Conservation (phyloP, 1,284 basidiomycete species). For the Coniophora puteana region DNA sequence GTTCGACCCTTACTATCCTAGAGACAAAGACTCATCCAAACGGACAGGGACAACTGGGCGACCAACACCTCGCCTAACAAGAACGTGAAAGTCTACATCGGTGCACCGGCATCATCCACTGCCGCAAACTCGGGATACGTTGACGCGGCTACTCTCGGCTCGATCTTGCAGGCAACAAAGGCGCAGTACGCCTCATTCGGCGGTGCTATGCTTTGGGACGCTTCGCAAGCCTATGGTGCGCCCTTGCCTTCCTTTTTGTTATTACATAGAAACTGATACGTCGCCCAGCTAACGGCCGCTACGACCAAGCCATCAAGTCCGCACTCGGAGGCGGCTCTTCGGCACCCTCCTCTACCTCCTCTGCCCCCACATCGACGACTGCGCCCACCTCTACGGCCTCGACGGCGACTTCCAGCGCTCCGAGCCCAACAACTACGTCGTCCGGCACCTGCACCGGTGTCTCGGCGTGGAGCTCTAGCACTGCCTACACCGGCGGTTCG, state of each 20-base stretch:
- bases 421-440: slow-evolving; percentile 22
- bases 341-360: slow-evolving; percentile 10
- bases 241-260: slow-evolving; percentile 2
- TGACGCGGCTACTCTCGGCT: slow-evolving; percentile 38
- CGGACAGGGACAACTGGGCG: slow-evolving; percentile 58
- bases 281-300: slow-evolving; percentile 22
- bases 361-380: slow-evolving; percentile 13
- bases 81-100: slow-evolving; percentile 61
- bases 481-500: slow-evolving; percentile 48
- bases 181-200: slow-evolving; percentile 59
- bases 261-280: too few relatives aligned
- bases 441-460: slow-evolving; percentile 44
- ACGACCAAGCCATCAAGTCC: slow-evolving; percentile 37
- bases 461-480: slow-evolving; percentile 47
- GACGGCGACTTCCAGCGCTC: slow-evolving; percentile 18
- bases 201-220: slow-evolving; percentile 69
- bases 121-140: slow-evolving; percentile 53
- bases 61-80: slow-evolving; percentile 52
- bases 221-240: slow-evolving; percentile 54
- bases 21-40: slow-evolving; percentile 6
- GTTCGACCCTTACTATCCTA: neutral
- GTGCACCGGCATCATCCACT: slow-evolving; percentile 48
- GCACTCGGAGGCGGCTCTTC: slow-evolving; percentile 37
- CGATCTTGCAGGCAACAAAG: slow-evolving; percentile 41
- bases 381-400: neutral